phyloP scores from a whole-genome alignment of 257 asterid species.

The Misopates orontium region DNA sequence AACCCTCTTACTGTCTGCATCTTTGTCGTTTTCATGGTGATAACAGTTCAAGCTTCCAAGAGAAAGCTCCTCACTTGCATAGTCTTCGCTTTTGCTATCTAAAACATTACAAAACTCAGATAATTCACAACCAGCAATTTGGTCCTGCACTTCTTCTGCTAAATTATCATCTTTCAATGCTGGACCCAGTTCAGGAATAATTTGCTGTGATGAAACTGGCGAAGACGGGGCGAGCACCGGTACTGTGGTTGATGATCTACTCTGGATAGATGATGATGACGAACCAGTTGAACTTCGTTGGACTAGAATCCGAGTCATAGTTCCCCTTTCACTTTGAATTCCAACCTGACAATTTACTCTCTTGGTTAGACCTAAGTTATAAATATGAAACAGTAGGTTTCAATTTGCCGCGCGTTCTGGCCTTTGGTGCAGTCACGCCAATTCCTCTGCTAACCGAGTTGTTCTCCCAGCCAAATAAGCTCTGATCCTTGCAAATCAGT shows the following conservation, averaged over 20 bases:
- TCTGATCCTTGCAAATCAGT: conserved; percentile 60
- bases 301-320: conserved; percentile 87
- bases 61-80: conserved; percentile 46
- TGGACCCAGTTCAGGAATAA: conserved; percentile 42
- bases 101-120: conserved; percentile 39
- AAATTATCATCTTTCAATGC: conserved; percentile 56
- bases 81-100: conserved; percentile 38
- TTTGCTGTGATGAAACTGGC: conserved; percentile 53
- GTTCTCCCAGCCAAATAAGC: conserved; percentile 64
- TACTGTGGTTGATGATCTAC: conserved; percentile 49
- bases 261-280: conserved; percentile 70
- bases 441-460: conserved; percentile 78
- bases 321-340: conserved; percentile 38
- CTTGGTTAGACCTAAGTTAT: conserved; percentile 40
- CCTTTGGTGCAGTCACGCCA: conserved; percentile 83
- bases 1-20: conserved; percentile 40
- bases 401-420: conserved; percentile 83
- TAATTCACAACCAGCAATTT: conserved; percentile 46
- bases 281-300: conserved; percentile 88
- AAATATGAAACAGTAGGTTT: conserved; percentile 51
- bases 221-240: conserved; percentile 49
- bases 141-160: conserved; percentile 56
- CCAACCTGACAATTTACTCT: conserved; percentile 27
- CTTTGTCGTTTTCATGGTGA: conserved; percentile 42
- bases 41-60: conserved; percentile 37